Evolutionary conservation across 23 red algal genomes (phyloP).

Genomic region (Gracilaria gracilis): DNA sequence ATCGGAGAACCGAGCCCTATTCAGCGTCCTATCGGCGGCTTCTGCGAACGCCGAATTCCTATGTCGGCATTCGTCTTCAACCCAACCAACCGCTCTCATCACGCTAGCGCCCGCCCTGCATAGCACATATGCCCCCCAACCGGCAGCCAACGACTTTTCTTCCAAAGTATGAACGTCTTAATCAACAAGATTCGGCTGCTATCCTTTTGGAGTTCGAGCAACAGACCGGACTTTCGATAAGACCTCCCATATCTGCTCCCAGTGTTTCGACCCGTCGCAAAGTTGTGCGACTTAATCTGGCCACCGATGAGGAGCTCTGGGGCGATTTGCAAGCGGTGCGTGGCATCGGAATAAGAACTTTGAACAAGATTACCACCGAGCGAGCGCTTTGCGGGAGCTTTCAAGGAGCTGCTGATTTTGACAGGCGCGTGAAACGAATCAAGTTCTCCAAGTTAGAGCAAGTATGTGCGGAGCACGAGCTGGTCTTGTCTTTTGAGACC

Average conservation of each 20-base stretch:
- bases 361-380: conserved; percentile 59
- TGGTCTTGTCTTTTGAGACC: conserved; percentile 11
- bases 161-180: not conserved
- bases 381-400: conserved; percentile 40
- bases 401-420: conserved; percentile 42
- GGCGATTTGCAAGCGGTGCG: conserved; percentile 10
- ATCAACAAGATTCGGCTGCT: not conserved
- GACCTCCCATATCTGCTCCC: not conserved
- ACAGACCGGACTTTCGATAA: not conserved
- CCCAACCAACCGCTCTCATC: not conserved
- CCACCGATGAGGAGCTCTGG: conserved; percentile 7
- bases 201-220: not conserved
- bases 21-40: too few species aligned
- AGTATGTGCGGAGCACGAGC: not conserved
- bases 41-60: not conserved
- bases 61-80: not conserved
- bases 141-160: not conserved
- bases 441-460: conserved; percentile 21
- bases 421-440: conserved; percentile 46
- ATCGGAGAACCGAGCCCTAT: not conserved
- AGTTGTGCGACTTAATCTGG: not conserved
- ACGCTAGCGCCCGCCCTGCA: not conserved
- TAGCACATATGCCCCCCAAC: not conserved
- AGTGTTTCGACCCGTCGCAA: not conserved
- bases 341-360: conserved; percentile 43